These are phyloP conservation scores for Coniochaeta pulveracea DNA, from an alignment of 2,329 filamentous ascomycete genomes.

Conservation along the genomic window DNA sequence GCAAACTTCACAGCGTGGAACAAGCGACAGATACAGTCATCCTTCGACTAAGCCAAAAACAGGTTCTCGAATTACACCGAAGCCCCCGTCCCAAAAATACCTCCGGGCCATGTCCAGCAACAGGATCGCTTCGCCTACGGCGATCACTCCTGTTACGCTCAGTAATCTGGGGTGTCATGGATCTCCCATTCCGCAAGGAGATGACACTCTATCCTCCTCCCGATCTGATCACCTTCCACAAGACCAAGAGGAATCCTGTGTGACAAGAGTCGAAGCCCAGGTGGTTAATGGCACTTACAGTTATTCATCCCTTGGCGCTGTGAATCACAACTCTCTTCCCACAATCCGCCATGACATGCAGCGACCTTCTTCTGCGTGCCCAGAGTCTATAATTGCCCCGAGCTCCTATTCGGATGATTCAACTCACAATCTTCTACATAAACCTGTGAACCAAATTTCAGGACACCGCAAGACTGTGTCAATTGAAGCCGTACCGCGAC, in stretches of 20 bases:
- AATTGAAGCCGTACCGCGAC: conserved; percentile 58
- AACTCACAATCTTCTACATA: too few relatives aligned
- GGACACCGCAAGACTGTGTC: conserved; percentile 40
- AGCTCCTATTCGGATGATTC: too few relatives aligned
- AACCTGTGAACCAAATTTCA: too few relatives aligned
- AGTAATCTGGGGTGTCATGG: conserved; percentile 18
- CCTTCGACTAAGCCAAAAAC: too few relatives aligned
- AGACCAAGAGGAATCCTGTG: conserved; percentile 13
- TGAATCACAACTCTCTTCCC: neutral
- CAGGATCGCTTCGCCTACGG: conserved; percentile 31
- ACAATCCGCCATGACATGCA: neutral
- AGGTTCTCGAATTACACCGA: too few relatives aligned
- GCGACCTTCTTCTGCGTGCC: neutral
- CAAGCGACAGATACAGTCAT: too few relatives aligned
- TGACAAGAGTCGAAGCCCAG: conserved; percentile 12
- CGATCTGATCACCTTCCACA: conserved; percentile 15
- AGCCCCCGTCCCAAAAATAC: neutral
- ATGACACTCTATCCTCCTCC: conserved; percentile 14
- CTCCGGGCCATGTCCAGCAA: conserved; percentile 23
- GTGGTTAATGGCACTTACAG: conserved; percentile 9
- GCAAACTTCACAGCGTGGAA: too few relatives aligned
- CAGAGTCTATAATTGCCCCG: too few relatives aligned
- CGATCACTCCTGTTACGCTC: conserved; percentile 41
- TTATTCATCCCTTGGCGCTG: neutral
- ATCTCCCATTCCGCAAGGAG: conserved; percentile 10